These are phyloP conservation scores for Penicillium pancosmium DNA, from an alignment of 495 filamentous ascomycete species.

Conservation along the genomic window DNA sequence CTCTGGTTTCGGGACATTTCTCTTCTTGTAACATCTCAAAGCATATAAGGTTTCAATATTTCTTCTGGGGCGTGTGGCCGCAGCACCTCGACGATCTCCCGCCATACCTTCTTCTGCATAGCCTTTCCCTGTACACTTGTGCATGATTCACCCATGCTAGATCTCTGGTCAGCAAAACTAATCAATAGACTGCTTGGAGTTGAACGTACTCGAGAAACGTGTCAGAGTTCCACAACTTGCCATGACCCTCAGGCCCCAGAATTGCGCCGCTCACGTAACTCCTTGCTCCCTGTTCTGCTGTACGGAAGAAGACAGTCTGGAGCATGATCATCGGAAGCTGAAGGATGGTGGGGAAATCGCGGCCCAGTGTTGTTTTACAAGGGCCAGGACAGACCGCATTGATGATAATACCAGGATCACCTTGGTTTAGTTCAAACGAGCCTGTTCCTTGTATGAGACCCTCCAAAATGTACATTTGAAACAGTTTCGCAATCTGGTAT, in stretches of 20 bases:
- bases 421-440: conserved; percentile 17
- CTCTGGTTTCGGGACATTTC: neutral
- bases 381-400: conserved; percentile 21
- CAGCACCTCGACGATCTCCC: conserved; percentile 6
- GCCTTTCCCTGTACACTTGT: neutral
- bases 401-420: conserved; percentile 19
- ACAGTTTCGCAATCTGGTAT: conserved; percentile 31
- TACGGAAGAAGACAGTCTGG: conserved; percentile 22
- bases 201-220: conserved; percentile 7
- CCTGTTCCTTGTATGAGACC: neutral
- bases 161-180: neutral
- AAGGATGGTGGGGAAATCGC: neutral
- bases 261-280: conserved; percentile 34
- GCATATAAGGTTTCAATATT: neutral
- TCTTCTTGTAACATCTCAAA: neutral
- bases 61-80: conserved; percentile 1
- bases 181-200: neutral
- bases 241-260: conserved; percentile 31
- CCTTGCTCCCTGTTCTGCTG: conserved; percentile 31
- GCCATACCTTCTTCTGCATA: conserved; percentile 2
- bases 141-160: neutral
- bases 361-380: conserved; percentile 7
- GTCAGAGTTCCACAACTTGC: conserved; percentile 27
- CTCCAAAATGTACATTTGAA: conserved; percentile 29
- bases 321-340: conserved; percentile 2